Evolutionary conservation across 371 early-diverging fungal species (phyloP).

Genomic region (Mortierella sp.): DNA sequence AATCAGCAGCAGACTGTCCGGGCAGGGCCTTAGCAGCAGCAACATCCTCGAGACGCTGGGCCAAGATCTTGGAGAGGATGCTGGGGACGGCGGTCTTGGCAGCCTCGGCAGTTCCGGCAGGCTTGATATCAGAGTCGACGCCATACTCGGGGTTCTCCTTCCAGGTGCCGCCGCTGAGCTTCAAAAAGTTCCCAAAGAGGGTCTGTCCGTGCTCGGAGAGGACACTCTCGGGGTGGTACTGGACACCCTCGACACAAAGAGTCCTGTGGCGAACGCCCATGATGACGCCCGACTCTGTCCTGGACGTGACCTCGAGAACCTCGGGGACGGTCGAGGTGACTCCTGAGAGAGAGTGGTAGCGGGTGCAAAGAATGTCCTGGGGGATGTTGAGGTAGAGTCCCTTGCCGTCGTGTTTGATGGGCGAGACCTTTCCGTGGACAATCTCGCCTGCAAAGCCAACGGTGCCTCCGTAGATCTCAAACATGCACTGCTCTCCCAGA

Average conservation of each 20-base stretch:
- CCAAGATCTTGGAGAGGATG: constrained; percentile 78
- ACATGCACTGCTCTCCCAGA: constrained; percentile 97
- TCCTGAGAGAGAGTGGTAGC: constrained; percentile 97
- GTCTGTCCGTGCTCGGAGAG: constrained; percentile 90
- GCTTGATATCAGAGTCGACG: constrained; percentile 54
- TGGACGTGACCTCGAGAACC: constrained; percentile 85
- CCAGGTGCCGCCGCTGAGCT: constrained; percentile 90
- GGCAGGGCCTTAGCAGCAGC: constrained; percentile 76
- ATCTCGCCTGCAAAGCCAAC: constrained; percentile 94
- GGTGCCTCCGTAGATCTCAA: constrained; percentile 92
- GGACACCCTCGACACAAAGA: constrained; percentile 94
- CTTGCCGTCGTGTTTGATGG: constrained; percentile 89
- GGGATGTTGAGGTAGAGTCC: constrained; percentile 89
- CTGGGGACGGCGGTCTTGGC: constrained; percentile 59
- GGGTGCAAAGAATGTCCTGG: constrained; percentile 87
- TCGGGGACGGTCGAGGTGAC: constrained; percentile 87
- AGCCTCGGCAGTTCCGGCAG: constrained; percentile 38
- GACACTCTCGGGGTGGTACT: constrained; percentile 98
- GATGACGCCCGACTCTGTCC: constrained; percentile 88
- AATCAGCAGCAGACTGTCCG: constrained; percentile 77
- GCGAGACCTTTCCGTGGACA: constrained; percentile 94
- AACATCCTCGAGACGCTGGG: constrained; percentile 87
- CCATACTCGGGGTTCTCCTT: constrained; percentile 72
- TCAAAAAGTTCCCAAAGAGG: constrained; percentile 91
- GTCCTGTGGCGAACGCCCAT: constrained; percentile 95